Evolutionary conservation across 345 rosid species (phyloP).

Genomic region (Trapa bicornis): DNA sequence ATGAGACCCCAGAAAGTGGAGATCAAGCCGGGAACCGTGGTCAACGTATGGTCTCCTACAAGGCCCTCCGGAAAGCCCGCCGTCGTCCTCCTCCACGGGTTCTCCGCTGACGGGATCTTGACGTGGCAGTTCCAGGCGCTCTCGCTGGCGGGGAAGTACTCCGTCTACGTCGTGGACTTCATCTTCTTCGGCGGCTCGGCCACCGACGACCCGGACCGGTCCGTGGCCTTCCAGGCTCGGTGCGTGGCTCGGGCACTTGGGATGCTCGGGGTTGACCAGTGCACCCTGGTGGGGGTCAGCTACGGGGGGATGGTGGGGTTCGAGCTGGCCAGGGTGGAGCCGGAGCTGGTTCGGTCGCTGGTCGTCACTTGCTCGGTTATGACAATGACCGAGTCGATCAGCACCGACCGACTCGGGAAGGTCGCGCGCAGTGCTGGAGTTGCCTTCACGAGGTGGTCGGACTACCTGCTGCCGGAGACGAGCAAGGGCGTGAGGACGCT

Average conservation of each 20-base stretch:
- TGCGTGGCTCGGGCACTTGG: constrained; percentile 24
- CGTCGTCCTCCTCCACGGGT: constrained; percentile 33
- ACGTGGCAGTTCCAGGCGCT: constrained; percentile 36
- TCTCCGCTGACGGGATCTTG: constrained; percentile 18
- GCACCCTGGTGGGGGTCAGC: constrained; percentile 30
- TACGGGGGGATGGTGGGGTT: constrained; percentile 38
- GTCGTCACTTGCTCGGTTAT: constrained; percentile 19
- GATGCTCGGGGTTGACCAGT: constrained; percentile 27
- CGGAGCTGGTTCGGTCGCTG: constrained; percentile 30
- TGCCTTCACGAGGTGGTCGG: constrained; percentile 14
- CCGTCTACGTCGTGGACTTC: constrained; percentile 36
- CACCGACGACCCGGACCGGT: constrained; percentile 16
- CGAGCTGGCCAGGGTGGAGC: constrained; percentile 28
- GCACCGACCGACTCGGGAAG: constrained; percentile 4
- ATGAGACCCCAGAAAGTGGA: constrained; percentile 13
- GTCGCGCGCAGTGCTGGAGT: constrained; percentile 13
- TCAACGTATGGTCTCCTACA: no score
- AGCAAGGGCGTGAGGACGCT: constrained; percentile 9
- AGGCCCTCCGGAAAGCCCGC: constrained; percentile 8
- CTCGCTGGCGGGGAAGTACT: constrained; percentile 17
- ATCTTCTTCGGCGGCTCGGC: constrained; percentile 35
- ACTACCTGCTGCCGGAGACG: constrained; percentile 24
- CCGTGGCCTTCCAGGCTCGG: constrained; percentile 32
- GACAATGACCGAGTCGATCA: constrained; percentile 27
- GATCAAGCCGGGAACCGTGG: constrained; percentile 27